Percentiles rank a stretch among this genome's conserved stretches.
phyloP scores from a whole-genome alignment of 306 rosid species.

The Psophocarpus tetragonolobus region DNA sequence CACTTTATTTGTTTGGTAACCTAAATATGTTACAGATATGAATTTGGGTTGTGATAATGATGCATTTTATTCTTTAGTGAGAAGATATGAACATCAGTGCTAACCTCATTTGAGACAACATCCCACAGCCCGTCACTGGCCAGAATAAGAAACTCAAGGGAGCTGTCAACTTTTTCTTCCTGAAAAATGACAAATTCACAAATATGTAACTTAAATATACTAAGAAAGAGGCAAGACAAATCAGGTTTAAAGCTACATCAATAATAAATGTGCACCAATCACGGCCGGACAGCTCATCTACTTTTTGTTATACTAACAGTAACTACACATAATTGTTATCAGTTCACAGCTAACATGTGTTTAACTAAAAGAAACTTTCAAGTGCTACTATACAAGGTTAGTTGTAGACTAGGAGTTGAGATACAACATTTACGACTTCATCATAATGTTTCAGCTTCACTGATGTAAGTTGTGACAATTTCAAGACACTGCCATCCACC shows the following conservation, averaged over 20 bases:
- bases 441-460: conserved; percentile 7
- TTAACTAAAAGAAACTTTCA: conserved; percentile 17
- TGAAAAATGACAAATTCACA: conserved; percentile 41
- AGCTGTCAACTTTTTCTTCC: conserved; percentile 89
- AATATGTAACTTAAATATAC: conserved; percentile 10
- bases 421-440: neutral
- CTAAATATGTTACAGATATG: neutral
- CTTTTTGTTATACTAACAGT: neutral
- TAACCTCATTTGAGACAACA: conserved; percentile 94
- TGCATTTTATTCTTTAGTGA: neutral
- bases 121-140: conserved; percentile 99
- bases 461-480: neutral
- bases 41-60: neutral
- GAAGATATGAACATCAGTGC: conserved; percentile 16
- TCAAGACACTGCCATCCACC: neutral
- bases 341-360: neutral
- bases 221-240: conserved; percentile 3
- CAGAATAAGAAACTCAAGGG: conserved; percentile 92
- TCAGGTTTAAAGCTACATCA: neutral
- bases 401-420: neutral
- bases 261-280: too few relatives aligned
- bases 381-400: conserved; percentile 4
- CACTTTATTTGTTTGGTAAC: neutral
- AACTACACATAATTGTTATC: neutral
- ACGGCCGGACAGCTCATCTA: neutral